Base-by-base conservation (phyloP, 306 rosid species). In the Quercus ilex region DNA sequence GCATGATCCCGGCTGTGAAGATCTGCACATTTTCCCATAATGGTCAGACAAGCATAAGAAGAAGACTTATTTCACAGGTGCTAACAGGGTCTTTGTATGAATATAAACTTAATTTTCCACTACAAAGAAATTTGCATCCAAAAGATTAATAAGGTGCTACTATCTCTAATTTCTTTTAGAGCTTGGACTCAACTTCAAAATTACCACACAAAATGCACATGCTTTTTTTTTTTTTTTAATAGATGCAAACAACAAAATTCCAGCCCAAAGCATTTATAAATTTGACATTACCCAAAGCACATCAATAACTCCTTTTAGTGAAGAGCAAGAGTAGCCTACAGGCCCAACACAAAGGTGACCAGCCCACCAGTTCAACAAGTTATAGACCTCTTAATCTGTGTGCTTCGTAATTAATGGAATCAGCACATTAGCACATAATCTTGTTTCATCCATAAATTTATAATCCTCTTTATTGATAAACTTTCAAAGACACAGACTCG, bases 1-100 rank as follows among this genome's bases (percentile, higher is more conserved):
- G 68, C 85, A 20, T 93, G 97, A 55, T 93, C 93, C 65, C 99
- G 88, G 43, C 79, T 90, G 84, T 93, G 85, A 63, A 95, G 92
- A 90, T 95, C 99, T 95, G 84, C 85, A 72, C 62, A 81, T 71
- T 81, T 38, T 74, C 52, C 28, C 56, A 74, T 13, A 56, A 49
- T 4, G n/a, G 52, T 85, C 73, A 82, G 74, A 77, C 73, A 59
- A 25, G 31, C 35, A 55, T 35, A 64, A 15, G 18, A 74, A 30
- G 60, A 52, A 46, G 56, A 70, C 38, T 46, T 56, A 69, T 41
- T 19, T 68, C 49, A 58, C 64, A 8, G 28, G 64, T n/a, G 28
- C 64, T 58, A 20, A 58, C 28, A 58, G 19, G 25, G 7, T 5
- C 35, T 26, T 25, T 13, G 33, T 25, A 62, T 30, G 35, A 25